These are phyloP conservation scores for Larix sibirica DNA, from an alignment of 83 land plant genomes.

Conservation along the genomic window DNA sequence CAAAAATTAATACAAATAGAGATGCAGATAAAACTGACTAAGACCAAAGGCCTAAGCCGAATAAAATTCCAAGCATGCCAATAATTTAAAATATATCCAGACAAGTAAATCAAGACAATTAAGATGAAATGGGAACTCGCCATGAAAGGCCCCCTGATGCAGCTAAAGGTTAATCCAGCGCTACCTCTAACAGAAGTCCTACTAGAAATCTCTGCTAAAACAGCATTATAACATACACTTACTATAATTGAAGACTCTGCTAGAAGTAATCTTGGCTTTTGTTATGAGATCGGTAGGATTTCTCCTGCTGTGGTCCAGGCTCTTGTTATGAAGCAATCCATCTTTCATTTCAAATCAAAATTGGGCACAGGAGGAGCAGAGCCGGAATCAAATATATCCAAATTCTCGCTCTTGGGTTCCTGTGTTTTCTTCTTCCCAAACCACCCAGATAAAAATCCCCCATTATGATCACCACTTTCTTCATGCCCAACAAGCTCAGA, in stretches of 20 bases:
- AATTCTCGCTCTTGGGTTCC: slow-evolving; percentile 6
- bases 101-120: neutral
- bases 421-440: slow-evolving; percentile 11
- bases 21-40: neutral
- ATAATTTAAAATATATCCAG: neutral
- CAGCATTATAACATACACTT: neutral
- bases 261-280: neutral
- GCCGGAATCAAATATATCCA: slow-evolving; percentile 14
- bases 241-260: neutral
- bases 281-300: neutral
- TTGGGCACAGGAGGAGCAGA: slow-evolving; percentile 16
- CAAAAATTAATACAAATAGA: neutral
- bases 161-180: neutral
- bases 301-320: neutral
- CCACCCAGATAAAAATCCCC: neutral
- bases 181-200: neutral
- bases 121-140: neutral
- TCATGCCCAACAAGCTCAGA: slow-evolving; percentile 9
- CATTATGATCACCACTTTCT: neutral
- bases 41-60: neutral
- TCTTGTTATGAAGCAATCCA: neutral
- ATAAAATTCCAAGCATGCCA: neutral
- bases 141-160: neutral
- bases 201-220: neutral
- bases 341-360: slow-evolving; percentile 11